Base-by-base conservation (phyloP, 305 asterid species). In the Fraxinus velutina region DNA sequence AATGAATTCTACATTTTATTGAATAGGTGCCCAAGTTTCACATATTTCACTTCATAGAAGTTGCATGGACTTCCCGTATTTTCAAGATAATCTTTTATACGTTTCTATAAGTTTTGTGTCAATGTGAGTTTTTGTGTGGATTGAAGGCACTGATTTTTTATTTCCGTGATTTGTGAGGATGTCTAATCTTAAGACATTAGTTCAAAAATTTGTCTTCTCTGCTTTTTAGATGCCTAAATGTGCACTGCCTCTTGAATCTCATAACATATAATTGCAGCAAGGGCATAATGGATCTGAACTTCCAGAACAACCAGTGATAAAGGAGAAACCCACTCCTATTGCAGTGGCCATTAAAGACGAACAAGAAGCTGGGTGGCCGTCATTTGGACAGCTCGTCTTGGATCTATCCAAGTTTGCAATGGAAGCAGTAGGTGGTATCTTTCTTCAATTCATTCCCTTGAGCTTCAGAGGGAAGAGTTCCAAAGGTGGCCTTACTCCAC, bases 311-410 rank as follows among this genome's bases (percentile, higher is more conserved):
- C 79, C 86, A 22, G 73, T 76, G 78, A 87, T 82, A 83, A 89
- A 91, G 84, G 89, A 87, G 85, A 86, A 79, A 76, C 89, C 90
- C 0, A 22, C 86, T 68, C 91, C 92, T 8, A 62, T 83, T 36
- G 87, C 79, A 27, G 87, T 83, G 79, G 78, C 87, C 17, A 80
- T 76, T 73, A 92, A 91, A 86, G 95, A 89, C 12, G 97, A 90
- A 77, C 88, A 88, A 21, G 96, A 84, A 89, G 91, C 93, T 32
- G 94, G 90, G 22, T 94, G 98, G 97, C 97, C 98, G 5, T 94
- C 97, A 30, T 92, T 96, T 7, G 95, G 95, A 64, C 98, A 94
- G 88, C 90, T 96, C 5, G 24, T 93, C 4, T 81, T 86, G 86
- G 98, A 94, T 88, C 88, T 96, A 42, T 86, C 89, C 79, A 93